Conservation (phyloP, 345 rosid species). For the Eucalyptus erythrocorys region DNA sequence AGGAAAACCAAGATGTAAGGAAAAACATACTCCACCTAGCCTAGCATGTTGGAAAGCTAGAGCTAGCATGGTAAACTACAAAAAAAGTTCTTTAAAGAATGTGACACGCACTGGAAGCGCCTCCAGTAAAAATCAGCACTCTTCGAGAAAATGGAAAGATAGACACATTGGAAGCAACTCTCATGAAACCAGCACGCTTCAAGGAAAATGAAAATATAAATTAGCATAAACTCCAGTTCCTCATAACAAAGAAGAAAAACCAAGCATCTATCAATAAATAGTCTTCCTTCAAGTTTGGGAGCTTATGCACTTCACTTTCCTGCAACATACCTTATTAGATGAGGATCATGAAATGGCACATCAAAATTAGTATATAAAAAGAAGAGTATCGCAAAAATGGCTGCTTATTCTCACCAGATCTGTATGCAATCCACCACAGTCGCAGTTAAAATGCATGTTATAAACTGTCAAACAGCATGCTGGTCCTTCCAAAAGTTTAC, state of each 20-base stretch:
- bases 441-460: neutral
- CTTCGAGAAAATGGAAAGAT: neutral
- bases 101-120: neutral
- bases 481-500: neutral
- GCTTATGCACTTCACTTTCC: neutral
- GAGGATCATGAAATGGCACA: neutral
- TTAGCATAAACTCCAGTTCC: neutral
- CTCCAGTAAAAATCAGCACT: neutral
- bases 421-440: neutral
- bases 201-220: neutral
- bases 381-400: neutral
- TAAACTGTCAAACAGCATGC: neutral
- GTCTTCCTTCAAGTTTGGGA: neutral
- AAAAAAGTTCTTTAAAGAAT: neutral
- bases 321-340: neutral
- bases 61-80: neutral
- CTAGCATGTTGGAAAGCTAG: neutral
- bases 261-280: neutral
- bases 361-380: neutral
- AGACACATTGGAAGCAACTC: neutral
- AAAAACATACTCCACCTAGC: neutral
- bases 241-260: neutral
- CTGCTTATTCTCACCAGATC: neutral
- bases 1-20: neutral
- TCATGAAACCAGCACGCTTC: neutral